Conservation (phyloP, 768 basidiomycete species). For the Cyathus striatus region DNA sequence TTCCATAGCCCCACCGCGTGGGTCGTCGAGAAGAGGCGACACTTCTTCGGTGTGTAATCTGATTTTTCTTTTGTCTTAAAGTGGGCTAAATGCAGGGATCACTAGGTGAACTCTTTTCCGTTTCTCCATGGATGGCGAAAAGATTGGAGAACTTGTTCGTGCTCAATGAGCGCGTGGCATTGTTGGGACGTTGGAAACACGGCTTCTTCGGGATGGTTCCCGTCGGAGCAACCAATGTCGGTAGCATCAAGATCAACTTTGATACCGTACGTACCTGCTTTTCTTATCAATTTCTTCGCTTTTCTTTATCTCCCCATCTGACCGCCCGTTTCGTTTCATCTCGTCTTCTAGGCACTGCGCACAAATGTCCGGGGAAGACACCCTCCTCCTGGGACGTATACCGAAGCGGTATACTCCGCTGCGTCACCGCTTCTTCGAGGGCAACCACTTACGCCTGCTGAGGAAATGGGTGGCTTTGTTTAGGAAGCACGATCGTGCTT, state of each 20-base stretch:
- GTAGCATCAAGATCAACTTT: constrained; percentile 93
- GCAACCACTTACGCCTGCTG: constrained; percentile 80
- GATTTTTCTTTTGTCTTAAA: background rate
- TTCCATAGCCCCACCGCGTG: constrained; percentile 95
- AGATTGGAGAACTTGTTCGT: constrained; percentile 91
- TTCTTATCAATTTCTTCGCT: too few species aligned
- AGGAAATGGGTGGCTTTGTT: constrained; percentile 96
- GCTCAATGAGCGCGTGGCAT: constrained; percentile 94
- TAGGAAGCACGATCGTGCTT: constrained; percentile 93
- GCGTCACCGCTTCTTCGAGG: constrained; percentile 83
- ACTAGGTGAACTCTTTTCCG: constrained; percentile 88
- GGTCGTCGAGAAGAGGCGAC: constrained; percentile 94
- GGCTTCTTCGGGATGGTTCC: constrained; percentile 98
- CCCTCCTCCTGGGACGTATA: constrained; percentile 81
- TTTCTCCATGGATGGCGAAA: constrained; percentile 93
- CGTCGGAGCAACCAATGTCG: constrained; percentile 97
- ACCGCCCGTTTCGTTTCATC: background rate
- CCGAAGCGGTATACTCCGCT: constrained; percentile 85
- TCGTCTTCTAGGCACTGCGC: constrained; percentile 57
- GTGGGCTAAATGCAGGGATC: constrained; percentile 1
- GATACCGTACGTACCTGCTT: constrained; percentile 56
- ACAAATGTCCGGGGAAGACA: constrained; percentile 78
- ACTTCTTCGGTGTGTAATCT: constrained; percentile 75
- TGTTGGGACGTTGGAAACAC: constrained; percentile 90
- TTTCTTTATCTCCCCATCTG: too few species aligned